Percentiles rank a stretch among this genome's conserved stretches.
Conservation (phyloP, 192 early-diverging fungal species). For the Backusella morwellensis region DNA sequence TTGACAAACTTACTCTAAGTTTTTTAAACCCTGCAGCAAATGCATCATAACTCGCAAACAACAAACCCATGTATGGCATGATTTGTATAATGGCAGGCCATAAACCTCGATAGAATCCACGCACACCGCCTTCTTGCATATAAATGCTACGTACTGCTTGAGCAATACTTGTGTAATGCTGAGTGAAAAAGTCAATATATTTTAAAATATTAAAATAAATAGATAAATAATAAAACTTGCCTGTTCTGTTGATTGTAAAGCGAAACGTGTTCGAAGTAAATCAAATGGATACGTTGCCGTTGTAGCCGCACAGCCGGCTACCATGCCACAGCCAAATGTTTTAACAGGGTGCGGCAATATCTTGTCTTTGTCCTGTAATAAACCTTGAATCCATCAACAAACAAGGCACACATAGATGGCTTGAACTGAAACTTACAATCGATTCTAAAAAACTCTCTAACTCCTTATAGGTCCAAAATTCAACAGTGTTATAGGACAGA, state of each 20-base stretch:
- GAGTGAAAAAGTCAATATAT: background rate
- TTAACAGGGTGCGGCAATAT: conserved; percentile 37
- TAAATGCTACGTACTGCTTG: conserved; percentile 67
- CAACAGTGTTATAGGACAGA: conserved; percentile 82
- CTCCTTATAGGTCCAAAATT: conserved; percentile 79
- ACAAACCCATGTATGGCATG: conserved; percentile 93
- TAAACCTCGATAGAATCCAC: conserved; percentile 88
- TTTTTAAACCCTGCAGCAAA: conserved; percentile 47
- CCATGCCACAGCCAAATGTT: conserved; percentile 73
- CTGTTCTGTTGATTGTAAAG: conserved; percentile 67
- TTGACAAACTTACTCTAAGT: conserved; percentile 33
- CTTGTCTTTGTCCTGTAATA: conserved; percentile 1
- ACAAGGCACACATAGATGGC: too few relatives aligned
- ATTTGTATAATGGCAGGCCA: conserved; percentile 83
- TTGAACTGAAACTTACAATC: background rate
- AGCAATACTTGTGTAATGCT: conserved; percentile 65
- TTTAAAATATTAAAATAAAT: background rate
- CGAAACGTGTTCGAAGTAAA: conserved; percentile 92
- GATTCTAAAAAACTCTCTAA: conserved; percentile 43
- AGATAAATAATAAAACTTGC: conserved; percentile 17
- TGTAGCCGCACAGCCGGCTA: conserved; percentile 81
- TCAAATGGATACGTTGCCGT: conserved; percentile 92
- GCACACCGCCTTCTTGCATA: conserved; percentile 64
- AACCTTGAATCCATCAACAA: too few relatives aligned
- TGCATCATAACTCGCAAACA: conserved; percentile 79